Evolutionary conservation across 2,329 filamentous ascomycete species (phyloP).

Genomic region (Macrophomina pseudophaseolina): DNA sequence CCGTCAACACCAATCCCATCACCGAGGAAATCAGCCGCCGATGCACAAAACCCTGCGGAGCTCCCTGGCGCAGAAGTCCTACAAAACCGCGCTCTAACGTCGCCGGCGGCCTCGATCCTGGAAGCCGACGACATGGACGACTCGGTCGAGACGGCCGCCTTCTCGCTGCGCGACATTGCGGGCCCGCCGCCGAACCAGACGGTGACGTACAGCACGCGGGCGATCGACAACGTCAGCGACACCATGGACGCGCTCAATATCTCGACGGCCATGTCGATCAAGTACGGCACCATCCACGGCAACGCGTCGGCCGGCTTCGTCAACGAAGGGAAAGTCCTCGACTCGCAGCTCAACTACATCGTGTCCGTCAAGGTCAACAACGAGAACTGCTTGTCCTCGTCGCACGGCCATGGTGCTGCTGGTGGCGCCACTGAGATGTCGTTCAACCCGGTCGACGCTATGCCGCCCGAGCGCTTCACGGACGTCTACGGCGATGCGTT

Average conservation of each 20-base stretch:
- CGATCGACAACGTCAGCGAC: conserved; percentile 44
- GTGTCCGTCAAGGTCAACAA: conserved; percentile 33
- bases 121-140: not conserved
- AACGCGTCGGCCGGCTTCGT: conserved; percentile 39
- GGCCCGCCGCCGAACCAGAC: conserved; percentile 36
- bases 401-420: not conserved
- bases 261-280: conserved; percentile 45
- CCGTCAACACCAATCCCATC: not conserved
- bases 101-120: conserved; percentile 16
- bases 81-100: not conserved
- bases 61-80: not conserved
- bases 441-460: conserved; percentile 36
- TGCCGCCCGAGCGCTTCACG: conserved; percentile 38
- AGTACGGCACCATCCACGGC: conserved; percentile 45
- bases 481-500: conserved; percentile 43
- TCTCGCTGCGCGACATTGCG: conserved; percentile 13
- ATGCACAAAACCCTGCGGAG: not conserved
- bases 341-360: conserved; percentile 39
- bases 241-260: conserved; percentile 49
- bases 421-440: conserved; percentile 31
- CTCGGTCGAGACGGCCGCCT: conserved; percentile 17
- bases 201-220: conserved; percentile 38
- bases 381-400: conserved; percentile 11
- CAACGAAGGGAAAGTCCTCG: conserved; percentile 39
- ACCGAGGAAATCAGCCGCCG: conserved; percentile 5